A percentile compares a stretch with the other conserved stretches of the same genome.
phyloP scores from a whole-genome alignment of 208 protist species.

The Tetramitus jugosus region DNA sequence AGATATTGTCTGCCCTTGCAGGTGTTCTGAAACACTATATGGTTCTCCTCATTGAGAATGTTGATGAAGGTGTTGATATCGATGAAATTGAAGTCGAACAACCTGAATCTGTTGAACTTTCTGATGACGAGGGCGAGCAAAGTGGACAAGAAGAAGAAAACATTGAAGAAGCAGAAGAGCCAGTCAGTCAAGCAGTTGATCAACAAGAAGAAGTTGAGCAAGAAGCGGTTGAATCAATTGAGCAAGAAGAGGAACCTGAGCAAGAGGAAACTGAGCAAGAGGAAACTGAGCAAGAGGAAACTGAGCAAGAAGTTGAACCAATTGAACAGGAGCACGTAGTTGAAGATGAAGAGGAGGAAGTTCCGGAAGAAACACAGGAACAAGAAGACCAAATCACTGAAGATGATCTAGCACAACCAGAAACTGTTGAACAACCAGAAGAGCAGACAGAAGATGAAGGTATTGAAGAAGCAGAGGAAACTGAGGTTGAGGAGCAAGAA shows the following conservation, averaged over 20 bases:
- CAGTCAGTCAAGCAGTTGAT: not conserved
- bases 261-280: not conserved
- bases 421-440: not conserved
- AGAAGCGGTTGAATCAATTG: not conserved
- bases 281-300: not conserved
- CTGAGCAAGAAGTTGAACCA: not conserved
- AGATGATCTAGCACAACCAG: not conserved
- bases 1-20: not conserved
- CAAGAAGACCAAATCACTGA: not conserved
- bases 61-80: not conserved
- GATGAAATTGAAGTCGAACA: not conserved
- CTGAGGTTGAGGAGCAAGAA: not conserved
- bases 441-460: not conserved
- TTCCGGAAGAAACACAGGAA: not conserved
- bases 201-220: not conserved
- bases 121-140: not conserved
- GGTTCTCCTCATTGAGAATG: too few species aligned
- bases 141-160: not conserved
- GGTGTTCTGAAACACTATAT: not conserved
- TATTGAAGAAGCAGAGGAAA: not conserved
- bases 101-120: not conserved
- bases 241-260: not conserved
- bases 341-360: not conserved
- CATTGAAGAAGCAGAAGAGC: not conserved
- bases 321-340: not conserved